Conservation (phyloP, 176 grass and related monocot species). For the maize (Zea mays) region Zm-B73-REFERENCE-NAM-5.0 NC_050098.1:5372501-5373000, state of each 20-base stretch:
- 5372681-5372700: neutral
- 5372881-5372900: slow-evolving; percentile 89
- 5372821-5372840: slow-evolving; percentile 58
- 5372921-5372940: slow-evolving; percentile 78
- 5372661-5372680: neutral
- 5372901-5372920: slow-evolving; percentile 96
- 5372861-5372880: slow-evolving; percentile 71
- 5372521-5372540: slow-evolving; percentile 54
- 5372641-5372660: neutral
- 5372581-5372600: slow-evolving; percentile 25
- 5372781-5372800: neutral
- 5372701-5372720: neutral
- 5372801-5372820: neutral
- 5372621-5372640: slow-evolving; percentile 19
- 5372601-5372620: slow-evolving; percentile 28
- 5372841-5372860: slow-evolving; percentile 96
- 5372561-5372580: slow-evolving; percentile 93
- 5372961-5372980: slow-evolving; percentile 84
- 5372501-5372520: slow-evolving; percentile 43
- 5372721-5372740: neutral
- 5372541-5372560: slow-evolving; percentile 68
- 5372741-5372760: neutral
- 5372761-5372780: slow-evolving; percentile 16
- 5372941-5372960: slow-evolving; percentile 91
- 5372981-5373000: slow-evolving; percentile 57